phyloP scores from a whole-genome alignment of 306 rosid species.

The Cercis canadensis region DNA sequence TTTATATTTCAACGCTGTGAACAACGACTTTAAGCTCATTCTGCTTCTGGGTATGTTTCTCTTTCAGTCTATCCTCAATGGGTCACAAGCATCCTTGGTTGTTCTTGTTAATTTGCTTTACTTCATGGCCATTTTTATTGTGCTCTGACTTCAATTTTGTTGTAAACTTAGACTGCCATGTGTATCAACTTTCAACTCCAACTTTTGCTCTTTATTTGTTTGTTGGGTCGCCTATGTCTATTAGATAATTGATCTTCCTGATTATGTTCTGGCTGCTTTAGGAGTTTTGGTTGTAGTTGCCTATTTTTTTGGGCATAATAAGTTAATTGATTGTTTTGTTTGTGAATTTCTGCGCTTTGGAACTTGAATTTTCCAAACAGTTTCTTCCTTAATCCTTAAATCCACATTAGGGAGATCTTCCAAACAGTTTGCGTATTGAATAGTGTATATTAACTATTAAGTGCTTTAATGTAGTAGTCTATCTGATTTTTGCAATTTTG shows the following conservation, averaged over 20 bases:
- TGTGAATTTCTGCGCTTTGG: too few species aligned
- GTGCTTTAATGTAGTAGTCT: not conserved
- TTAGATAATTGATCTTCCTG: not conserved
- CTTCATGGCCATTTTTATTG: not conserved
- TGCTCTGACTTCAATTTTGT: not conserved
- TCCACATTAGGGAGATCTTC: too few species aligned
- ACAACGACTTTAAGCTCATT: not conserved
- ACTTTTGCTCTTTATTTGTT: not conserved
- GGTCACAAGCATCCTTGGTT: not conserved
- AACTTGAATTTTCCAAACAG: not conserved
- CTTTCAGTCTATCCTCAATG: not conserved
- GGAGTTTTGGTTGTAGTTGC: not conserved
- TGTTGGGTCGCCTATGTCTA: not conserved
- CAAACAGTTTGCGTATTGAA: not conserved
- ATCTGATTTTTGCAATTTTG: conserved; percentile 5
- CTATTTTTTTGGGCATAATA: not conserved
- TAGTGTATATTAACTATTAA: not conserved
- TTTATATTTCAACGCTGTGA: not conserved
- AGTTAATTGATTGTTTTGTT: conserved; percentile 4
- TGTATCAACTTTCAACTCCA: not conserved
- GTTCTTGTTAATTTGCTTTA: conserved; percentile 10
- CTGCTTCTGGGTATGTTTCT: conserved; percentile 21
- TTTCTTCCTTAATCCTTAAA: too few species aligned
- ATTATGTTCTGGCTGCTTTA: conserved; percentile 1
- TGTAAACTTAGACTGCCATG: not conserved